These are phyloP conservation scores for Trichoderma arundinaceum DNA, from an alignment of 2,329 filamentous ascomycete species.

Conservation along the genomic window DNA sequence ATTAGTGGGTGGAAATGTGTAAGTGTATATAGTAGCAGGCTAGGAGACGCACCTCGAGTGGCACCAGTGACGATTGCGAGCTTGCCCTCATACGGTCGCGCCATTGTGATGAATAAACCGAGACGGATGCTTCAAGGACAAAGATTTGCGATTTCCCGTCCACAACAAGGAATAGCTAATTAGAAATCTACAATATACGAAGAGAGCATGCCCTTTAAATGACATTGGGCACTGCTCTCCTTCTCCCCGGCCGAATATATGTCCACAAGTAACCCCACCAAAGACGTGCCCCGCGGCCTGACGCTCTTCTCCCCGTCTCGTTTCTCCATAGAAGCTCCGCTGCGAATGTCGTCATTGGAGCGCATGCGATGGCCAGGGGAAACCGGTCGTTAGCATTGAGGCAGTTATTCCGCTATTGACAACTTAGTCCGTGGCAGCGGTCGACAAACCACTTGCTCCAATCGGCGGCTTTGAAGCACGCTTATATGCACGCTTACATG, in stretches of 20 bases:
- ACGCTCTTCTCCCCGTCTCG: not conserved
- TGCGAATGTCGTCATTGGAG: slow-evolving; percentile 24
- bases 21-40: not conserved
- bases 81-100: slow-evolving; percentile 42
- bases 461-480: not conserved
- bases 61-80: slow-evolving; percentile 45
- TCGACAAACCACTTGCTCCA: not conserved
- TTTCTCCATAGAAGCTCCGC: slow-evolving; percentile 27
- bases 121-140: not conserved
- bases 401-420: not conserved
- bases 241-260: slow-evolving; percentile 17
- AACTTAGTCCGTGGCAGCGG: not conserved
- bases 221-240: not conserved
- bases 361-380: slow-evolving; percentile 12
- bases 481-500: not conserved
- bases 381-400: not conserved
- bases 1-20: not conserved
- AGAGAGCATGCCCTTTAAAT: not conserved
- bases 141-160: not conserved
- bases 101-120: not conserved
- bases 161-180: not conserved
- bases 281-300: slow-evolving; percentile 10
- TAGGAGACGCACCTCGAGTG: slow-evolving; percentile 40
- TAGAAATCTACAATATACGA: no score
- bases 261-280: slow-evolving; percentile 10